Evolutionary conservation across 2,329 filamentous ascomycete genomes (phyloP), one percentile per base, ranked within the genome.

Genomic region (Orbilia blumenaviensis): DNA sequence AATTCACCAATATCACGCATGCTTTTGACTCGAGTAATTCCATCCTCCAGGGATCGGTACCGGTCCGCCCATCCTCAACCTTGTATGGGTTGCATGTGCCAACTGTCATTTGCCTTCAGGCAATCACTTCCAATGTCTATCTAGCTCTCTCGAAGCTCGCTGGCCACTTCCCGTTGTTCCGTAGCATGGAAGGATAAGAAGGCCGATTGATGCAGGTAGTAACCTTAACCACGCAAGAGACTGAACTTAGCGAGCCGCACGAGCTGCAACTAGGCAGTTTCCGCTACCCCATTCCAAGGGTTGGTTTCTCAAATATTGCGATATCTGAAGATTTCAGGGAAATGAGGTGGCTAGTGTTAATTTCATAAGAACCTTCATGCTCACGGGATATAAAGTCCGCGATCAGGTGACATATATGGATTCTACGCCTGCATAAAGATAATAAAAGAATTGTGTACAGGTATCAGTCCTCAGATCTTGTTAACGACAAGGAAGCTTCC

Each of bases 51-150:
- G 64, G 60, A 42, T 69, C 72, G 72, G 72, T 64, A 42, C 66
- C 72, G 72, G 72, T 64, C 72, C 72, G 72, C 60, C 58, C n/a
- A 69, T 69, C 72, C 72, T 46, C 56, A 69, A 76, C 64, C 58
- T 66, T 69, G 64, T 61, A 52, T 23, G 12, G 5, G 36, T 36
- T 76, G 64, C 72, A 75, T 68, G 64, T 75, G 64, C 63, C 63
- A 69, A 60, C 64, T 60, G 72, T 66, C 64, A 69, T 76, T 68
- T 69, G 64, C 66, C 58, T 58, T 50, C 56, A 62, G 25, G 25
- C 36, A 71, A 52, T 41, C 41, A 56, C 62, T 54, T 21, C 52
- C 32, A 38, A 10, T 41, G 46, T 42, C 46, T 25, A 56, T 66
- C 56, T 42, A 67, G 29, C 54, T 50, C 61, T 61, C 41, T 69